Percentiles rank a stretch among this genome's conserved stretches.
Conservation (phyloP, 768 basidiomycete species). For the Russula dissimulans region DNA sequence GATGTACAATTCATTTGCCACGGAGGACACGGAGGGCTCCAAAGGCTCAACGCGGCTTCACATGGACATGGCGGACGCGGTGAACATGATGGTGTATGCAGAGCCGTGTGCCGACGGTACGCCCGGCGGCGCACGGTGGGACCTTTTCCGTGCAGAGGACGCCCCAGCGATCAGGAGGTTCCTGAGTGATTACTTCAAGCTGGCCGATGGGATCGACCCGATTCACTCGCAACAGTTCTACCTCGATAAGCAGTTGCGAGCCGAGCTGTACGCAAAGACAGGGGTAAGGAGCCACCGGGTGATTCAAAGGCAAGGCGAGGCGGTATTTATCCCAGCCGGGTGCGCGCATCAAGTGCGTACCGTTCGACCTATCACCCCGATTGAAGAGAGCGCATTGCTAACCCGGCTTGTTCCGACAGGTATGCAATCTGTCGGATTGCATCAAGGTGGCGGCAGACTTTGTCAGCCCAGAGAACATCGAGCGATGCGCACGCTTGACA, state of each 20-base stretch:
- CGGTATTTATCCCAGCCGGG: slow-evolving; percentile 92
- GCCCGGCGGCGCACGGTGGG: slow-evolving; percentile 83
- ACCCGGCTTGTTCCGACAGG: slow-evolving; percentile 34
- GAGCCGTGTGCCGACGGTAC: slow-evolving; percentile 43
- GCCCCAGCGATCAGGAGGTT: slow-evolving; percentile 66
- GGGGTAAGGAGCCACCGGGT: slow-evolving; percentile 74
- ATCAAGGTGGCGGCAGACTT: slow-evolving; percentile 95
- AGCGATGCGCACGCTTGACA: slow-evolving; percentile 73
- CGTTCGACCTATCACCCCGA: neutral
- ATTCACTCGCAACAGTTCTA: slow-evolving; percentile 90
- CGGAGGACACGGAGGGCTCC: slow-evolving; percentile 52
- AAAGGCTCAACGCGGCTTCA: slow-evolving; percentile 84
- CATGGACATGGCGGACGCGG: slow-evolving; percentile 91
- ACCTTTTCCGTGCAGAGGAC: slow-evolving; percentile 77
- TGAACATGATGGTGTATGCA: slow-evolving; percentile 83
- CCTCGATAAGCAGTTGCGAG: slow-evolving; percentile 57
- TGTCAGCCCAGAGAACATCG: slow-evolving; percentile 88
- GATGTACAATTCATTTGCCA: slow-evolving; percentile 88
- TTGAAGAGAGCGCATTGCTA: neutral
- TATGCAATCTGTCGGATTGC: slow-evolving; percentile 85
- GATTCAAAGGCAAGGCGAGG: slow-evolving; percentile 89
- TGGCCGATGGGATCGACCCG: slow-evolving; percentile 65
- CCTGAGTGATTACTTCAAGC: slow-evolving; percentile 55
- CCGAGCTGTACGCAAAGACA: slow-evolving; percentile 51
- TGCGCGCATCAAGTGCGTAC: slow-evolving; percentile 74